phyloP scores from a whole-genome alignment of 164 flowering plant species.

The Chloranthus sessilifolius region DNA sequence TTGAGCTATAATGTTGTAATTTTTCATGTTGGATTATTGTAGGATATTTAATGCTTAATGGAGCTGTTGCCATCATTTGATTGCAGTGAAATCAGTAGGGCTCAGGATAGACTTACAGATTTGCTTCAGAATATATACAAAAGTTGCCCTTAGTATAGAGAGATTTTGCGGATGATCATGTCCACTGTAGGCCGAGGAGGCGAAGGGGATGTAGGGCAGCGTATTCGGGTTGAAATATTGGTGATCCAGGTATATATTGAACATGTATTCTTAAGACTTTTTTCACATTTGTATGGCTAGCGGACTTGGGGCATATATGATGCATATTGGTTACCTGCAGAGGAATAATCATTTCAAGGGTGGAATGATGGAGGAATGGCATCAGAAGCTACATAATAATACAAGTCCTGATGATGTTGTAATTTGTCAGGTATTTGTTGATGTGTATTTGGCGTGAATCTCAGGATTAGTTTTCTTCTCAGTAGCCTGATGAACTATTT shows the following conservation, averaged over 20 bases:
- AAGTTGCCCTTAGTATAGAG: slow-evolving; percentile 62
- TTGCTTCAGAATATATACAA: slow-evolving; percentile 59
- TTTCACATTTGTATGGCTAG: no score
- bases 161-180: slow-evolving; percentile 80
- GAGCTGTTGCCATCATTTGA: neutral
- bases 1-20: no score
- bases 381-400: slow-evolving; percentile 94
- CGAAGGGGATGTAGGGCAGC: slow-evolving; percentile 98
- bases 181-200: slow-evolving; percentile 99
- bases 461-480: no score
- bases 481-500: no score
- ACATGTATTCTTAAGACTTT: neutral
- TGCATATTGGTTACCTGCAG: no score
- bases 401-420: slow-evolving; percentile 99
- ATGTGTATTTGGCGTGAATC: slow-evolving; percentile 6
- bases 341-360: slow-evolving; percentile 97
- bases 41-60: no score
- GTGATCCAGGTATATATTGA: slow-evolving; percentile 70
- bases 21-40: no score
- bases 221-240: slow-evolving; percentile 94
- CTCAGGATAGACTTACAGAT: slow-evolving; percentile 95
- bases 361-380: slow-evolving; percentile 99
- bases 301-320: neutral
- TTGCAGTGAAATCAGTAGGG: slow-evolving; percentile 90
- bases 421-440: slow-evolving; percentile 79